Evolutionary conservation across 768 basidiomycete species (phyloP), one percentile per base, ranked within the genome.

Genomic region (Russula vinacea): DNA sequence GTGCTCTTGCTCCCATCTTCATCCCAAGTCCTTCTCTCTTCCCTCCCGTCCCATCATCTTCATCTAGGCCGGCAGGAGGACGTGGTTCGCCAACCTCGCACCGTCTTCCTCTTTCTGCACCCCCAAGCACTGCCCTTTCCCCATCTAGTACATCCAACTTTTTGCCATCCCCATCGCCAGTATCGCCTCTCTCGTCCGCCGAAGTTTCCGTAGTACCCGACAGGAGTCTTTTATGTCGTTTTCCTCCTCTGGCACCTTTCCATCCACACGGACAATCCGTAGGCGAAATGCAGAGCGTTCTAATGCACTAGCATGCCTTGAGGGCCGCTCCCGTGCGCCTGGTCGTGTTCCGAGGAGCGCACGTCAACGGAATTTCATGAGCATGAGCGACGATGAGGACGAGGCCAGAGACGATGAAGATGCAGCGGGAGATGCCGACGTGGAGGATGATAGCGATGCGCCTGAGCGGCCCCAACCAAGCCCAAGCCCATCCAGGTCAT

Each of bases 351-450:
- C 70, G 1, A 56, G 69, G 33, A n/a, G 67, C 6, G 44, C 67
- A 22, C 72, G 72, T 11, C 72, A 75, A 55, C 70, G 72, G 33
- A 86, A 87, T 71, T 88, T 88, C 68, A 88, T 87, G 83, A 84
- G 78, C 75, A 82, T 86, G 80, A 81, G 77, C 57, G 87, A 88
- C 67, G 85, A 87, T 64, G 86, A 86, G 26, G 81, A 81, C 55
- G 81, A 74, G 33, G 61, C 49, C 16, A 61, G 62, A 22, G 39
- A n/a, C 0, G 62, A 49, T 7, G n/a, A 49, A 2, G 65, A 66
- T 14, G 39, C 45, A 5, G 69, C 52, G 29, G 51, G 39, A 5
- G 63, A 70, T 5, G 73, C 62, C 4, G 66, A 73, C 13, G 66
- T 74, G 17, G 67, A 67, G 22, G 74, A 74, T 49, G 76, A 76